phyloP scores from a whole-genome alignment of 2,329 filamentous ascomycete species.

The Paracoccidioides lutzii region DNA sequence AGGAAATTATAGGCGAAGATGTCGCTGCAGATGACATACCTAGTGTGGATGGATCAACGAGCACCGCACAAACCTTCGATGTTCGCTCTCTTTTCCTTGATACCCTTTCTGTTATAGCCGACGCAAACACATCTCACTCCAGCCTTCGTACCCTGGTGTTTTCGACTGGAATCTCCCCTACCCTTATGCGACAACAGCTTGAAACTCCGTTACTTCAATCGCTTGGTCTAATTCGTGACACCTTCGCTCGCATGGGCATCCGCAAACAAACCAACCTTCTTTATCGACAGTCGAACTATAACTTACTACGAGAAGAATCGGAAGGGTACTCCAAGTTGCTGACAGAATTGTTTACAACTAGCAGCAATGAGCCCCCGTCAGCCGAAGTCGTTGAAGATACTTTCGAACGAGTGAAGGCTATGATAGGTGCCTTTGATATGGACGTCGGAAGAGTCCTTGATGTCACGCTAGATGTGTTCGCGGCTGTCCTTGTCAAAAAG shows the following conservation, averaged over 20 bases:
- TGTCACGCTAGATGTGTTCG: slow-evolving; percentile 88
- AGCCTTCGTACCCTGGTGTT: slow-evolving; percentile 55
- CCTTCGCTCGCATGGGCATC: slow-evolving; percentile 70
- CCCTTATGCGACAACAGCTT: slow-evolving; percentile 67
- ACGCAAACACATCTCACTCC: slow-evolving; percentile 49
- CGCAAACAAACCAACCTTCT: slow-evolving; percentile 84
- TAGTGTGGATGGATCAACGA: slow-evolving; percentile 32
- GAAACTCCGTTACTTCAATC: slow-evolving; percentile 64
- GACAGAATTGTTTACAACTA: slow-evolving; percentile 87
- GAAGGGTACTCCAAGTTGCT: slow-evolving; percentile 95
- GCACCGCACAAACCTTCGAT: slow-evolving; percentile 37
- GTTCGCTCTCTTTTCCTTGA: slow-evolving; percentile 66
- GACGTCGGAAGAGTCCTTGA: slow-evolving; percentile 92
- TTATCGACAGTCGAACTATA: slow-evolving; percentile 95
- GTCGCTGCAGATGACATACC: slow-evolving; percentile 37
- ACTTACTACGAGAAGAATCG: slow-evolving; percentile 83
- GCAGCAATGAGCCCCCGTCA: slow-evolving; percentile 58
- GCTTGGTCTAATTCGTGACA: slow-evolving; percentile 70
- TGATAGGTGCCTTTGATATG: slow-evolving; percentile 93
- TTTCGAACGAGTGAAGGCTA: slow-evolving; percentile 81
- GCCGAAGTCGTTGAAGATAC: slow-evolving; percentile 68
- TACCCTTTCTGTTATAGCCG: slow-evolving; percentile 64
- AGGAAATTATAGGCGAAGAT: slow-evolving; percentile 55
- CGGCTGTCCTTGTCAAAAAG: slow-evolving; percentile 83
- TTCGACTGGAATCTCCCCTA: slow-evolving; percentile 57